These are phyloP conservation scores for Ammopiptanthus mongolicus DNA, from an alignment of 306 rosid species.

Conservation along the genomic window DNA sequence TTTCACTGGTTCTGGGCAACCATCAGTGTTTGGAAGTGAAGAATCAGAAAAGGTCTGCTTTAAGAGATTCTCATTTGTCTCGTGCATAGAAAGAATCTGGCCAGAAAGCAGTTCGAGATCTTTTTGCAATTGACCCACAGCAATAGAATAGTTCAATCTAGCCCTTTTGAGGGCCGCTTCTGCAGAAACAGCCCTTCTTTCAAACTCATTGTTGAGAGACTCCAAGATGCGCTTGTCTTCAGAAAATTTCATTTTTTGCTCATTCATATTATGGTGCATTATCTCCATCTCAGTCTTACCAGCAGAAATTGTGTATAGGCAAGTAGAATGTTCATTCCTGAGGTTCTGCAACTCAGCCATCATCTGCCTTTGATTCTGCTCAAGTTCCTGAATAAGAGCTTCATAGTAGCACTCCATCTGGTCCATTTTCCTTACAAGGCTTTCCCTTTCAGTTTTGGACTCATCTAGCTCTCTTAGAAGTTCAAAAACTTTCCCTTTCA, in stretches of 20 bases:
- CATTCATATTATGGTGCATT: slow-evolving; percentile 76
- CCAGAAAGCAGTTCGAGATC: slow-evolving; percentile 86
- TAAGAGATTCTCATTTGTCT: slow-evolving; percentile 86
- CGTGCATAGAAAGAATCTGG: slow-evolving; percentile 87
- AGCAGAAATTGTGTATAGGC: slow-evolving; percentile 81
- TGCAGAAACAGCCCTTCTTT: slow-evolving; percentile 76
- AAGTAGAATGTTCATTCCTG: slow-evolving; percentile 83
- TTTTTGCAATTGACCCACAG: slow-evolving; percentile 90
- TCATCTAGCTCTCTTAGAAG: slow-evolving; percentile 79
- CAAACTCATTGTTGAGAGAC: slow-evolving; percentile 70
- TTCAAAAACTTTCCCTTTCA: slow-evolving; percentile 70
- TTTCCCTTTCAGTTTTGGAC: slow-evolving; percentile 73
- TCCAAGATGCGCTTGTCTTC: slow-evolving; percentile 66
- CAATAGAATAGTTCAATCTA: slow-evolving; percentile 92
- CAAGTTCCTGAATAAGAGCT: slow-evolving; percentile 97
- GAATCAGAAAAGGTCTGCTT: slow-evolving; percentile 77
- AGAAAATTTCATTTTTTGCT: slow-evolving; percentile 54
- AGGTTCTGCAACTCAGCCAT: slow-evolving; percentile 93
- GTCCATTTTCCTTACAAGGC: slow-evolving; percentile 86
- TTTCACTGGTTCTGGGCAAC: slow-evolving; percentile 32
- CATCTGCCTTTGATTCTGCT: slow-evolving; percentile 94
- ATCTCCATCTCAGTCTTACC: slow-evolving; percentile 78
- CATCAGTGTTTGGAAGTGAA: slow-evolving; percentile 43
- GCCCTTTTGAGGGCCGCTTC: slow-evolving; percentile 96
- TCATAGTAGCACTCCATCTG: slow-evolving; percentile 99